These are phyloP conservation scores for Tuber melanosporum DNA, from an alignment of 495 filamentous ascomycete genomes.

Conservation along the genomic window DNA sequence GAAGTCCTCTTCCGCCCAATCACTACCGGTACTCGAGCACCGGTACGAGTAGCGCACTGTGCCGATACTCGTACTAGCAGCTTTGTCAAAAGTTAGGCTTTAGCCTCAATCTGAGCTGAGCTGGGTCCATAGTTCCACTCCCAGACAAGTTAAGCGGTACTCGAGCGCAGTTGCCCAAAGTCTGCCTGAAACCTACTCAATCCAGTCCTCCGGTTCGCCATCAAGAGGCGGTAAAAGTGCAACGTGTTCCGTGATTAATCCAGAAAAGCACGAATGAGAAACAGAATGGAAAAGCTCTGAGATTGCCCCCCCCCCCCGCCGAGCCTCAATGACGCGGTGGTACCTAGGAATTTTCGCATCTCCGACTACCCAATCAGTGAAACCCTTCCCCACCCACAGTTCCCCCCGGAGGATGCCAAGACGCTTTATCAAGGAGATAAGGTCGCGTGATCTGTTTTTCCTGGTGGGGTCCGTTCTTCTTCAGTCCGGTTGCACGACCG, in stretches of 20 bases:
- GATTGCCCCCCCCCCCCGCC: slow-evolving; percentile 21
- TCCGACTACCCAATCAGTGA: slow-evolving; percentile 7
- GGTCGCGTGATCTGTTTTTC: slow-evolving; percentile 30
- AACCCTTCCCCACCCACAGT: slow-evolving; percentile 10
- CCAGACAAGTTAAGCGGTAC: neutral
- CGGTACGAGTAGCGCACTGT: too few relatives aligned
- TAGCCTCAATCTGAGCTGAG: neutral
- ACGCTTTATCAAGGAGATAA: slow-evolving; percentile 8
- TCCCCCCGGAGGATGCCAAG: slow-evolving; percentile 14
- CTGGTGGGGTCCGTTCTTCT: neutral
- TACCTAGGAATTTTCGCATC: neutral
- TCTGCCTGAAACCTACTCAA: neutral
- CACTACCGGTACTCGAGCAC: neutral
- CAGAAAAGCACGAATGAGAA: neutral
- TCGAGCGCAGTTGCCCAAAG: neutral
- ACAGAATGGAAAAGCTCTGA: neutral
- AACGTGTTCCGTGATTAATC: neutral
- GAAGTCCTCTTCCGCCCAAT: neutral
- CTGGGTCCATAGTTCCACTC: neutral
- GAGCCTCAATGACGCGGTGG: slow-evolving; percentile 29
- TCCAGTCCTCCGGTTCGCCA: neutral
- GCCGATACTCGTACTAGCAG: too few relatives aligned
- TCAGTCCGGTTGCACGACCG: neutral
- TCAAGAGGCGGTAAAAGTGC: neutral
- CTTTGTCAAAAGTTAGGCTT: neutral